Evolutionary conservation across 805 yeast species (phyloP), one percentile per base, ranked within the genome.

Genomic region (Hanseniaspora meyeri): DNA sequence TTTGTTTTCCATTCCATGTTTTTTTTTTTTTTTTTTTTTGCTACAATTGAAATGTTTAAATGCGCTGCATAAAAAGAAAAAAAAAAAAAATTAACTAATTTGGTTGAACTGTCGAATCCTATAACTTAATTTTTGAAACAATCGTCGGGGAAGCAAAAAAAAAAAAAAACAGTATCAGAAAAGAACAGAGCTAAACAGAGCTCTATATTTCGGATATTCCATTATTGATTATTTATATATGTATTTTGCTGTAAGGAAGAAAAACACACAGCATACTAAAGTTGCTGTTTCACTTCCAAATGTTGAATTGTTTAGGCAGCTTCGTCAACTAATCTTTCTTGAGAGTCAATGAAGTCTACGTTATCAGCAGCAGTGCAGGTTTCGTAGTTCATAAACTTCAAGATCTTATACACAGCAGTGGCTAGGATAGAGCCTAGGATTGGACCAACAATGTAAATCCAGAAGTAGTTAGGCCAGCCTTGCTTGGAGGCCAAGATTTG

Each of bases 381-480:
- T 72, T 80, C 82, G 71, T 84, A 85, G 65, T 83, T 77, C 64
- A 85, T 73, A 64, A 77, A 63, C 69, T 80, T 82, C 72, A 87
- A 74, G 50, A 79, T 61, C 66, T 81, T 76, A 84, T 87, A 85
- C 61, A 86, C 74, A 59, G 77, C 77, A 62, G 77, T 79, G 19
- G 95, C 83, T 62, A 87, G 67, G 57, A 76, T 59, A 11, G 90
- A 72, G 61, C 95, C 95, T 58, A 85, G 66, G 56, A 82, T 63
- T 59, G 96, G 95, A 55, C 96, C 96, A 58, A 87, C 80, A 93
- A 95, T 87, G 77, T 87, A 87, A 62, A 88, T 87, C 95, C 95
- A 87, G 76, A 82, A 88, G 73, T 87, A 87, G 65, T 65, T 68
- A 38, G 95, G 95, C 82, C 88, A 88, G 24, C 79, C 74, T 57